Evolutionary conservation across 257 asterid genomes (phyloP), one percentile per base, ranked within the genome.

Genomic region (Henckelia pumila): DNA sequence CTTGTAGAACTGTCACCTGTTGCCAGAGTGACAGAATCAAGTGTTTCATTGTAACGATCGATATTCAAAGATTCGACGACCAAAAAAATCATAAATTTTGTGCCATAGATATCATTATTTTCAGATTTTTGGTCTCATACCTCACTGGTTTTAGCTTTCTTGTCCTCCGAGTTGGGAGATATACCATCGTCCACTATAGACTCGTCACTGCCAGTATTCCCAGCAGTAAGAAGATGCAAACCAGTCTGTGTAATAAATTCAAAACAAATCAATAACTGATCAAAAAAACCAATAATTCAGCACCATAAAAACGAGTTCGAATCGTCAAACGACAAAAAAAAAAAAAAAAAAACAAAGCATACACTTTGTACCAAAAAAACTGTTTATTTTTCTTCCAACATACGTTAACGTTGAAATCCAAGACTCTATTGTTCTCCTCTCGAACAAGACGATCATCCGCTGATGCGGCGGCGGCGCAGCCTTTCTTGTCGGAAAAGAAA

Each of bases 331-430:
- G 19, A 14, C 5, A 14, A 16, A 47, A 4, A 6, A 5, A 17
- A 47, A 6, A 13, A 47, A 14, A 14, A 16, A 47, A 44, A 21
- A 29, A 56, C 4, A 21, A 28, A 19, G 17, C 47, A 32, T 33
- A 24, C 7, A 35, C 23, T 44, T 6, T 32, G 16, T 23, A 17
- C 23, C 23, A 16, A 70, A 63, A 16, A 47, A 47, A 40, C 52
- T 1, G 21, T 47, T 40, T 0, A 40, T 14, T 40, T 14, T 0
- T n/a, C n/a, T n/a, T 14, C 5, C 10, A 26, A 52, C 95, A 70
- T 78, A 89, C 98, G 72, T 89, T 86, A 2, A 92, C 87, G 58
- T 79, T 81, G 78, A 75, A 89, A 79, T 83, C 76, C 81, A 81
- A 68, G n/a, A 49, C 77, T 49, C 29, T 26, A n/a, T 47, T 65